phyloP scores from a whole-genome alignment of 306 rosid species.

The Pueraria montana region DNA sequence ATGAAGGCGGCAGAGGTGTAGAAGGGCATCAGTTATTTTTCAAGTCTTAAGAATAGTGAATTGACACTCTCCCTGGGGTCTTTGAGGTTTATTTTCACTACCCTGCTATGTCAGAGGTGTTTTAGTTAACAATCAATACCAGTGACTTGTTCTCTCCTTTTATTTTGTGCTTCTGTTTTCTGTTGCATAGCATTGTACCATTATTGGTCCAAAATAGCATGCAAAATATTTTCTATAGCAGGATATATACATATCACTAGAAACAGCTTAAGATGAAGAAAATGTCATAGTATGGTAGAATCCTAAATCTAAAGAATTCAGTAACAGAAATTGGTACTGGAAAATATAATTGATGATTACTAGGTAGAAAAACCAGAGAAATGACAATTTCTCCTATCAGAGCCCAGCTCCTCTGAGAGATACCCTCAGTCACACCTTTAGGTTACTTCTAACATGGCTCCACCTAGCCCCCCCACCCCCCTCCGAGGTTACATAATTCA shows the following conservation, averaged over 20 bases:
- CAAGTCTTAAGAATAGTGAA: neutral
- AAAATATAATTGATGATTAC: neutral
- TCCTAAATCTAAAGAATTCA: neutral
- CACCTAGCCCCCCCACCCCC: neutral
- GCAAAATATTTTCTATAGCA: neutral
- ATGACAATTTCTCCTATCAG: neutral
- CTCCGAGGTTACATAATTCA: neutral
- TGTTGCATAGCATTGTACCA: neutral
- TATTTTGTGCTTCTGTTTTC: neutral
- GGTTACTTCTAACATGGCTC: neutral
- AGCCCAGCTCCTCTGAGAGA: neutral
- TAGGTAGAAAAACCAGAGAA: neutral
- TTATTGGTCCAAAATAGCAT: no score
- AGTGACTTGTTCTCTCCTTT: neutral
- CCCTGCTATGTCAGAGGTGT: neutral
- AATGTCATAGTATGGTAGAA: conserved; percentile 3
- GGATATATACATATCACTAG: neutral
- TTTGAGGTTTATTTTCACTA: neutral
- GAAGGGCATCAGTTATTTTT: neutral
- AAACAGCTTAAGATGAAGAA: conserved; percentile 24
- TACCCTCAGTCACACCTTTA: neutral
- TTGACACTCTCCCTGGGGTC: neutral
- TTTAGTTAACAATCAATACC: neutral
- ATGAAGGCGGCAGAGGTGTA: neutral
- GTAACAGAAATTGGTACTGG: neutral